These are phyloP conservation scores for Heterobasidion parviporum DNA, from an alignment of 1,284 basidiomycete genomes.

Conservation along the genomic window DNA sequence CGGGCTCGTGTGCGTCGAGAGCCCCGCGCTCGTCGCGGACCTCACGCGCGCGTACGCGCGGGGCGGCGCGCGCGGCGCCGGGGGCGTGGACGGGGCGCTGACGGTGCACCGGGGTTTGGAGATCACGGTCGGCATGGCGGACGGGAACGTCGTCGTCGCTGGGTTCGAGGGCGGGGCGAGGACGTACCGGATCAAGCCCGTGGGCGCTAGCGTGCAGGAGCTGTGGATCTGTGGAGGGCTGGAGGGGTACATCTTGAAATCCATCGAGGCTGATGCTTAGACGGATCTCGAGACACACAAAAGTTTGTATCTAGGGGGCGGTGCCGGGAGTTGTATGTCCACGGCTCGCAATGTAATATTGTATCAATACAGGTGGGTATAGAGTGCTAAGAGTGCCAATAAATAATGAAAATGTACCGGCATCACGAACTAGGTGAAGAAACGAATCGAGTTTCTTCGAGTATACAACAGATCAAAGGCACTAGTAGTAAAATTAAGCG, in stretches of 20 bases:
- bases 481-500: too few species aligned
- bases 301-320: neutral
- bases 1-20: slow-evolving; percentile 92
- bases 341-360: too few species aligned
- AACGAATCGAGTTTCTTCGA: too few species aligned
- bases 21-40: slow-evolving; percentile 82
- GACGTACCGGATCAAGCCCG: slow-evolving; percentile 62
- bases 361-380: too few species aligned
- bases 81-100: slow-evolving; percentile 71
- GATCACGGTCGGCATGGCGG: slow-evolving; percentile 62
- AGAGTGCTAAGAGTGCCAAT: too few species aligned
- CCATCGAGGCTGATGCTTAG: slow-evolving; percentile 36
- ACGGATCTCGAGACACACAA: neutral
- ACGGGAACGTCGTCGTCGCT: slow-evolving; percentile 56
- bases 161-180: slow-evolving; percentile 36
- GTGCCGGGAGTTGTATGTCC: too few species aligned
- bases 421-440: too few species aligned
- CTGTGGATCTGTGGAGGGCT: slow-evolving; percentile 79
- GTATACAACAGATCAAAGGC: too few species aligned
- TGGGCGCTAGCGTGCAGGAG: slow-evolving; percentile 91
- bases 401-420: too few species aligned
- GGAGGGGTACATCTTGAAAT: slow-evolving; percentile 73
- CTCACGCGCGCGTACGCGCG: slow-evolving; percentile 71
- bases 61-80: slow-evolving; percentile 67
- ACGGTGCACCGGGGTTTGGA: slow-evolving; percentile 70